Evolutionary conservation across 257 asterid species (phyloP), one percentile per base, ranked within the genome.

Genomic region (Thymus mandschuricus): DNA sequence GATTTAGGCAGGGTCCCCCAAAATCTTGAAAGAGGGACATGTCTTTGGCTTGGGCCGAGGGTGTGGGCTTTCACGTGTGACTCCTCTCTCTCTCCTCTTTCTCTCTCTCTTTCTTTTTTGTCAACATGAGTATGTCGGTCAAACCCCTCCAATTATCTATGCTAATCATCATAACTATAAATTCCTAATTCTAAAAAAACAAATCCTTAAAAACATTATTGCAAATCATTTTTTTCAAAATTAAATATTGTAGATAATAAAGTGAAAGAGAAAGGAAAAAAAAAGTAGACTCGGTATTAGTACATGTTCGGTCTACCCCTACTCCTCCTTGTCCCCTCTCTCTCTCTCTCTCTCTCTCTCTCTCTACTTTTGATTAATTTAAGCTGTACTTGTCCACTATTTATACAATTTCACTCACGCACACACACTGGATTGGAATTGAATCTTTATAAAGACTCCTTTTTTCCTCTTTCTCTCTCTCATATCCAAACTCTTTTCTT

Each of bases 51-150:
- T 70, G 21, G 21, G 21, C 21, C 21, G 21, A 21, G 21, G 21
- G 21, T 21, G 21, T 21, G 83, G 80, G 44, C 60, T 54, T 82
- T 82, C 89, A 84, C 86, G 89, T 84, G 92, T 78, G 82, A 66
- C 21, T 21, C 21, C 21, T 21, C 21, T 21, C 21, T 21, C 21
- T 21, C 21, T 21, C 21, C 21, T 21, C 21, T 21, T 0, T 21
- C 21, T 21, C 21, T 21, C 21, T 21, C 21, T 21, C 21, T 21
- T 0, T 21, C 21, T 61, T 80, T 73, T 73, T 83, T 66, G 89
- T 81, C 87, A 82, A 86, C 81, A 81, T 78, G 79, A 81, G 78
- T 68, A 56, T 80, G 86, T 82, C 87, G 87, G 92, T 86, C 88
- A 81, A 86, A 82, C 79, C 60, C 70, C 61, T 73, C 59, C 44